phyloP scores from a whole-genome alignment of 148 eudicot genomes.

The Heliosperma pusillum region DNA sequence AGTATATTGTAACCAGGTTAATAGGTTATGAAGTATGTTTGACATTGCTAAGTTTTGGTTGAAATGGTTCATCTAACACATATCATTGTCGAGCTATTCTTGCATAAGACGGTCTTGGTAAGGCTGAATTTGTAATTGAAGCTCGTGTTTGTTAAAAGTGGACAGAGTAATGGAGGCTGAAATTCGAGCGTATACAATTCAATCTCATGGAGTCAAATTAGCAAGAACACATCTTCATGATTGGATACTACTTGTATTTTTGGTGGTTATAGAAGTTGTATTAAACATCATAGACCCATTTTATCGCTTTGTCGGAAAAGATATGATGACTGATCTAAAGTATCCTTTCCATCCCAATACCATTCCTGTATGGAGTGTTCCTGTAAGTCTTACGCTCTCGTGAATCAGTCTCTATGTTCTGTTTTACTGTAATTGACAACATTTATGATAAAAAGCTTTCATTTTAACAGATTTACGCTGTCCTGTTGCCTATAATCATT shows the following conservation, averaged over 20 bases:
- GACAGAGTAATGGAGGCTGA: constrained; percentile 27
- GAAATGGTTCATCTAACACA: too few species aligned
- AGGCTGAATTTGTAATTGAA: too few species aligned
- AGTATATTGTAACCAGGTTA: too few species aligned
- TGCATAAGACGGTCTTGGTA: background rate
- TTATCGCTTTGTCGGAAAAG: constrained; percentile 73
- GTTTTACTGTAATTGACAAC: too few species aligned
- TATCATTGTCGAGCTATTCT: background rate
- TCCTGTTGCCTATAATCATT: constrained; percentile 55
- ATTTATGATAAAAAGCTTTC: background rate
- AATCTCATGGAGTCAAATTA: constrained; percentile 53
- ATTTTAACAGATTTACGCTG: constrained; percentile 47
- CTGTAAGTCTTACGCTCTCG: constrained; percentile 37
- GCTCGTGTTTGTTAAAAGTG: too few species aligned
- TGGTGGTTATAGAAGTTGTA: constrained; percentile 36
- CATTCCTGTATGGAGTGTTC: constrained; percentile 76
- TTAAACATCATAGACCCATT: constrained; percentile 58
- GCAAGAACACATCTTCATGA: constrained; percentile 71
- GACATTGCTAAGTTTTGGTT: too few species aligned
- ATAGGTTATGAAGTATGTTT: too few species aligned
- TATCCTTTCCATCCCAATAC: constrained; percentile 68
- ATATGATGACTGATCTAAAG: constrained; percentile 73
- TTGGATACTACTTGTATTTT: constrained; percentile 63
- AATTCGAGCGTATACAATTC: constrained; percentile 49
- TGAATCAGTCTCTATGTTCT: background rate